Evolutionary conservation across 2,329 filamentous ascomycete genomes (phyloP), one percentile per base, ranked within the genome.

Genomic region (Periconia digitata): DNA sequence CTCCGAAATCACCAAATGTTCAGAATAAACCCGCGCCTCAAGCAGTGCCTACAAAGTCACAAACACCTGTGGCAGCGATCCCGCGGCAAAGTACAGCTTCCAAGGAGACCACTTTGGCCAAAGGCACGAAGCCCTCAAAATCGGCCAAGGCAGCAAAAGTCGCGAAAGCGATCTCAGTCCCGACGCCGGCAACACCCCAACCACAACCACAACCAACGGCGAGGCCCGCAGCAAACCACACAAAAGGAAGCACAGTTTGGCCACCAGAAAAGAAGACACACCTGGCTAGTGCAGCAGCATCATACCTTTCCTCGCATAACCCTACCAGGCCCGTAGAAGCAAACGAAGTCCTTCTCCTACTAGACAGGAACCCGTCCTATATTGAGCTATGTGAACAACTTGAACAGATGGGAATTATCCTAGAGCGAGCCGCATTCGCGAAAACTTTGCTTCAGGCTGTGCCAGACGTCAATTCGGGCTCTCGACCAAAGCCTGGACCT

Each of bases 301-400:
- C 60, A 42, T 80, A 77, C 59, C 67, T 85, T 6, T 72, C 72
- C 36, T 55, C 55, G 2, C 69, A 68, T 18, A 83, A 83, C 53
- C 50, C 56, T 3, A 56, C 56, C 17, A 75, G 72, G 35, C 55
- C 58, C 6, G 60, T 79, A 7, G 63, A 66, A 8, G 47, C 70
- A 8, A 63, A 72, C 8, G 65, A 74, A 17, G 68, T 84, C 8
- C 60, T 76, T 18, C 62, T 59, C 1, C 71, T 83, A 32, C 69
- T 85, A 8, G 71, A 81, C 42, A 60, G 66, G 7, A 82, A 83
- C 53, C 80, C 80, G 2, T 79, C 74, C 2, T 84, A 84, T 52
- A 74, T 77, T 49, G 73, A 79, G 43, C 64, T 84, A 2, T 85
- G 82, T 56, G 74, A 79, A 50, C 69, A 72, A 39, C 63, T 84